Evolutionary conservation across 371 early-diverging fungal genomes (phyloP).

Genomic region (Mortierella sp.): DNA sequence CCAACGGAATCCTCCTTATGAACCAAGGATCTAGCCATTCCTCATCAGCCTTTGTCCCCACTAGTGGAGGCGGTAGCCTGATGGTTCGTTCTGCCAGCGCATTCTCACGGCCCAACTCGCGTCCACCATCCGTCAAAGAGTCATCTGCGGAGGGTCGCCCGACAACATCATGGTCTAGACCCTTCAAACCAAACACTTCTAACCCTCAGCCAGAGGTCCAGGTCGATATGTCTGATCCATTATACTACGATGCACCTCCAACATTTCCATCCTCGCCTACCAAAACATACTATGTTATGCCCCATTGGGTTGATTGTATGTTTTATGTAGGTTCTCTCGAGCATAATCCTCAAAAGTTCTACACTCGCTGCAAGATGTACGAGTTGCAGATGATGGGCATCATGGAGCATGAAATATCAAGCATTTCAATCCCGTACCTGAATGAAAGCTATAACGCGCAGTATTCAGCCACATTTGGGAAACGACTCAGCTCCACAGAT

Average conservation of each 20-base stretch:
- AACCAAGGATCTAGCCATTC: conserved; percentile 29
- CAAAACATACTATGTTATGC: conserved; percentile 79
- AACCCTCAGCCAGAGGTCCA: conserved; percentile 42
- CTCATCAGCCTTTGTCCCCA: conserved; percentile 32
- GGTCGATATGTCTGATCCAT: conserved; percentile 66
- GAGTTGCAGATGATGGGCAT: conserved; percentile 88
- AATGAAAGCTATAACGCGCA: conserved; percentile 52
- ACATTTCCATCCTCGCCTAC: conserved; percentile 55
- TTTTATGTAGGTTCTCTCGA: conserved; percentile 80
- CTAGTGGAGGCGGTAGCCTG: conserved; percentile 33
- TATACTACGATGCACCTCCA: conserved; percentile 63
- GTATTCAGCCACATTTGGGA: conserved; percentile 29
- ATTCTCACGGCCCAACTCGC: conserved; percentile 40
- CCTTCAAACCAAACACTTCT: conserved; percentile 23
- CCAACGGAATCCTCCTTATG: conserved; percentile 22
- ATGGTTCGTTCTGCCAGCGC: conserved; percentile 39
- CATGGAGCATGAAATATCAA: conserved; percentile 75
- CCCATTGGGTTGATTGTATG: conserved; percentile 95
- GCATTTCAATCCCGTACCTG: conserved; percentile 71
- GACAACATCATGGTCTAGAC: conserved; percentile 47
- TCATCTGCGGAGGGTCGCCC: conserved; percentile 38
- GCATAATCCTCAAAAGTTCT: conserved; percentile 68
- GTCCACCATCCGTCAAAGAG: conserved; percentile 44
- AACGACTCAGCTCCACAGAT: conserved; percentile 36
- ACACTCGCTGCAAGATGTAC: conserved; percentile 85